These are phyloP conservation scores for Ramularia collo-cygni DNA, from an alignment of 2,329 filamentous ascomycete species.

Conservation along the genomic window DNA sequence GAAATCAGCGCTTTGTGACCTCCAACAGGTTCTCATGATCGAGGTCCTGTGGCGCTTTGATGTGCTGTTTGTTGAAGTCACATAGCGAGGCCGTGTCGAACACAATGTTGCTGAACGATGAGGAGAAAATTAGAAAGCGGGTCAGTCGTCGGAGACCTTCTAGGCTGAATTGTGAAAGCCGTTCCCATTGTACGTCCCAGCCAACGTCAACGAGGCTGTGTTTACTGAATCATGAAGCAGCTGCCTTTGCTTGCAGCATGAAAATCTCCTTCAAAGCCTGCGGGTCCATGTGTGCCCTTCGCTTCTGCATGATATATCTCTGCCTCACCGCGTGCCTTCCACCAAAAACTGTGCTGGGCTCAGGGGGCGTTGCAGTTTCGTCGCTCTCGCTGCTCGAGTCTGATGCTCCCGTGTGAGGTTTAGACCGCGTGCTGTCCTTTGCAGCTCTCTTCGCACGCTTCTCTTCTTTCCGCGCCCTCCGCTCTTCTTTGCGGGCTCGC, in stretches of 20 bases:
- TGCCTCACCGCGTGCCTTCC: constrained; percentile 66
- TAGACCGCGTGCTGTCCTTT: constrained; percentile 39
- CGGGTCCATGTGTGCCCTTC: constrained; percentile 71
- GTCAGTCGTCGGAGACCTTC: too few species aligned
- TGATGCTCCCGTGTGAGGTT: constrained; percentile 18
- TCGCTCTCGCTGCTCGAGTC: constrained; percentile 15
- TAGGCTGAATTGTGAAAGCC: too few species aligned
- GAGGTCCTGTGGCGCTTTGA: too few species aligned
- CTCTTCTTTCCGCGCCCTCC: constrained; percentile 45
- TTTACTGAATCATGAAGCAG: constrained; percentile 6
- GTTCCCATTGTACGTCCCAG: too few species aligned
- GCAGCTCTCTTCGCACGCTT: constrained; percentile 41
- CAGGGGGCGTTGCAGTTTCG: constrained; percentile 27
- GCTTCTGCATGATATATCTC: constrained; percentile 83
- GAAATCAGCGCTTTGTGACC: too few species aligned
- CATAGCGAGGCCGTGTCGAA: too few species aligned
- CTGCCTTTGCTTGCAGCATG: constrained; percentile 52
- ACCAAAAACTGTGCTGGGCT: constrained; percentile 19
- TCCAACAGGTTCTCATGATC: too few species aligned
- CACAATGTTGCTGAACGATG: too few species aligned
- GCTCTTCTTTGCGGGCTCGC: constrained; percentile 39
- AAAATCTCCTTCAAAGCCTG: constrained; percentile 81
- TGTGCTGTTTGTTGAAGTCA: too few species aligned
- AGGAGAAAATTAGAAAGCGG: too few species aligned
- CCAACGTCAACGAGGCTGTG: too few species aligned